phyloP scores from a whole-genome alignment of 805 yeast genomes.

The Kazachstania viticola region DNA sequence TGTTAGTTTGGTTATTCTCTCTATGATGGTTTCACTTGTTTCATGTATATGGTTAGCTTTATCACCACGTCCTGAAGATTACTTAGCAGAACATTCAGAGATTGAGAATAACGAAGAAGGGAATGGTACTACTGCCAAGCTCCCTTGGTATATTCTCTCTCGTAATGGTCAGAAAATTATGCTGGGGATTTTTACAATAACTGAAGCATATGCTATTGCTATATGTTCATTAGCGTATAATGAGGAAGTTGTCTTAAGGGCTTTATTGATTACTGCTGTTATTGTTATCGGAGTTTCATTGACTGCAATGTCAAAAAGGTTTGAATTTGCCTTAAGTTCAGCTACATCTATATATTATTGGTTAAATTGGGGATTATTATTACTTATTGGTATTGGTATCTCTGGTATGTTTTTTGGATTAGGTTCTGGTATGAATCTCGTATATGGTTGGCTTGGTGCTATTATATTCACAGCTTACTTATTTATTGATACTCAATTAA shows the following conservation, averaged over 20 bases:
- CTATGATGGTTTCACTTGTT: slow-evolving; percentile 49
- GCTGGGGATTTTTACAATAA: slow-evolving; percentile 55
- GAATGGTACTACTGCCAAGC: background rate
- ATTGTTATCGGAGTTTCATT: slow-evolving; percentile 67
- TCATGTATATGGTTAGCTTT: slow-evolving; percentile 51
- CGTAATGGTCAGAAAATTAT: slow-evolving; percentile 32
- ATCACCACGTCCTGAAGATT: slow-evolving; percentile 58
- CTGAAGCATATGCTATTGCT: slow-evolving; percentile 67
- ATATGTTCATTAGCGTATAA: slow-evolving; percentile 52
- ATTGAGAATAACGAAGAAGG: slow-evolving; percentile 1
- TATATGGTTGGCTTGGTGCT: slow-evolving; percentile 67
- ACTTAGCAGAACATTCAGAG: slow-evolving; percentile 2
- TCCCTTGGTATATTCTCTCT: slow-evolving; percentile 24
- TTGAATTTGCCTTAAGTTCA: slow-evolving; percentile 20
- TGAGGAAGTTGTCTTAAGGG: slow-evolving; percentile 54
- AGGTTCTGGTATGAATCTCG: slow-evolving; percentile 45
- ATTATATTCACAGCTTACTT: slow-evolving; percentile 60
- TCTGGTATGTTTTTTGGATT: slow-evolving; percentile 54
- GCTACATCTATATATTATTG: slow-evolving; percentile 26
- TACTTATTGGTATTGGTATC: slow-evolving; percentile 60
- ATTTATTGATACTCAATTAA: slow-evolving; percentile 69
- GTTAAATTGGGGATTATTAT: slow-evolving; percentile 47
- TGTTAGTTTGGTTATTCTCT: slow-evolving; percentile 46
- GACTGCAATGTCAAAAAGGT: slow-evolving; percentile 60
- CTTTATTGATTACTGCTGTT: slow-evolving; percentile 53